Conservation (phyloP, 305 asterid species). For the Rubia tinctorum region DNA sequence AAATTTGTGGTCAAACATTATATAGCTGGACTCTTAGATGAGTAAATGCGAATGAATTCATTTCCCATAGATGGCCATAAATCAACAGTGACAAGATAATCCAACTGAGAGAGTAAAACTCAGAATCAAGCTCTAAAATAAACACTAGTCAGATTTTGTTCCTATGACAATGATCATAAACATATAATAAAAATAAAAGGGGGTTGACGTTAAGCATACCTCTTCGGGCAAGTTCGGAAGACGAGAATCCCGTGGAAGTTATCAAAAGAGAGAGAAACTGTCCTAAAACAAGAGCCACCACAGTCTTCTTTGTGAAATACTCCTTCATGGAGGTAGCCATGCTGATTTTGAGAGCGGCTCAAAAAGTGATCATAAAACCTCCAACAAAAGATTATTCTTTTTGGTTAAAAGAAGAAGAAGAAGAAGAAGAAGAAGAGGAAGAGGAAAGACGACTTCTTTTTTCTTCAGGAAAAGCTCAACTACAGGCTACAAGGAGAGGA, state of each 20-base stretch:
- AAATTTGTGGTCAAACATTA: too few relatives aligned
- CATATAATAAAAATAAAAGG: not conserved
- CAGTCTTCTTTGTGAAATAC: conserved; percentile 48
- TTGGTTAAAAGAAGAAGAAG: not conserved
- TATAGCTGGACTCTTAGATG: too few relatives aligned
- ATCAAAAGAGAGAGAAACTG: conserved; percentile 78
- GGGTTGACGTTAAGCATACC: conserved; percentile 30
- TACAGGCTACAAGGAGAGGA: not conserved
- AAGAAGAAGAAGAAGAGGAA: too few relatives aligned
- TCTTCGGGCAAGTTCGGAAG: conserved; percentile 82
- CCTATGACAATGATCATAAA: conserved; percentile 8
- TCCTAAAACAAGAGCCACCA: conserved; percentile 70
- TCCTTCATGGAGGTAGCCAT: conserved; percentile 42
- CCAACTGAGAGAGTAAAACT: not conserved
- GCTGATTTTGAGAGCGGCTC: not conserved
- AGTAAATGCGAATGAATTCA: too few relatives aligned
- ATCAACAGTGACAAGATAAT: not conserved
- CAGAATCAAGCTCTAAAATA: not conserved
- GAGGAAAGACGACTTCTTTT: not conserved
- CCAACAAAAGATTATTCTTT: not conserved
- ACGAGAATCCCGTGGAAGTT: conserved; percentile 89
- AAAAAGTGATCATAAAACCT: conserved; percentile 3
- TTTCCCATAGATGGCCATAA: not conserved
- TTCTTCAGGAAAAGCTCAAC: not conserved
- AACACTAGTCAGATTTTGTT: not conserved